Evolutionary conservation across 2,329 filamentous ascomycete species (phyloP), one percentile per base, ranked within the genome.

Genomic region (Calonectria multiphialidica): DNA sequence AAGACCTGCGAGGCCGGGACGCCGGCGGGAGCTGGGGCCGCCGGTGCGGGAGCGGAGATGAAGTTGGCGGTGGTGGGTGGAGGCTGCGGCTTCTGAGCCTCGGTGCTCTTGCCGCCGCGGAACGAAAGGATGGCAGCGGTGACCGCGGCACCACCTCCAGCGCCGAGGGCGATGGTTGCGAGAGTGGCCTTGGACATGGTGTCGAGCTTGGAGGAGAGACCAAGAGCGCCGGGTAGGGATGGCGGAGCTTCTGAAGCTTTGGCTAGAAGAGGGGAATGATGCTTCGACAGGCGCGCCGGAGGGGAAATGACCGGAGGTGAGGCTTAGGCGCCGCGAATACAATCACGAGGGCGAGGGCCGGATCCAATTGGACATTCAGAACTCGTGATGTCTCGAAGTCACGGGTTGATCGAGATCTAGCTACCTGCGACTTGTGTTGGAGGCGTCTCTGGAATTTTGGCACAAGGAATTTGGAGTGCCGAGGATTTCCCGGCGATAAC

Each of bases 171-270:
- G 79, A 96, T 92, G 72, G 94, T 88, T 76, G 93, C 93, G 78
- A 96, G 76, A 40, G 93, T 95, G 28, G 92, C 88, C 84, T 96
- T 96, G 71, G 94, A 95, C 94, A 96, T 96, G 76, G 71, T 88
- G 84, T 70, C 40, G 62, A 61, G 40, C 25, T 61, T 61, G 16
- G 42, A 44, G 21, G 15, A 21, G 37, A 30, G 47, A 35, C 50
- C 12, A 57, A 40, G 40, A 23, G n/a, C n/a, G n/a, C 33, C 37
- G 40, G 37, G 53, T 37, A 53, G 45, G 59, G 62, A 62, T 28
- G 30, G 47, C 42, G 15, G 64, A n/a, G 23, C 12, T 30, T 57
- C 10, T 53, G 35, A 47, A 40, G 57, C 42, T 28, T 64, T 49
- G 15, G 47, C 40, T 65, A 9, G 30, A 42, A 30, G 18, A 33